These are phyloP conservation scores for Onygenales sp. DNA, from an alignment of 2,329 filamentous ascomycete genomes.

Conservation along the genomic window DNA sequence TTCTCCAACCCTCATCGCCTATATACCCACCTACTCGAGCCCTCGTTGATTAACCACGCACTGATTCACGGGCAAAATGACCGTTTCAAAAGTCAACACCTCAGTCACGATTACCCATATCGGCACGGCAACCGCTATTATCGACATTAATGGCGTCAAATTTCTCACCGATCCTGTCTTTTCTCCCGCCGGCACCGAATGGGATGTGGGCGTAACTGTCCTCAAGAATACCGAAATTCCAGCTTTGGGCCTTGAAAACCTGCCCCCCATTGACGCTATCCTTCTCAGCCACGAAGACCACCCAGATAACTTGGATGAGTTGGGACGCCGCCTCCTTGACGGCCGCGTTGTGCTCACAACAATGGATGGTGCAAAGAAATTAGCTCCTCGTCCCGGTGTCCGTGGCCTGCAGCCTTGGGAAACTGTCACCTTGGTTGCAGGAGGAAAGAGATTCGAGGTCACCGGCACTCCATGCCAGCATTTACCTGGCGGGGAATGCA, in stretches of 20 bases:
- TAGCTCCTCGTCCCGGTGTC: conserved; percentile 35
- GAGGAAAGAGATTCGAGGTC: conserved; percentile 27
- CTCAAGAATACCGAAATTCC: conserved; percentile 26
- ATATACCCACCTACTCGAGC: no score
- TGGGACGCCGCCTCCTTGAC: conserved; percentile 38
- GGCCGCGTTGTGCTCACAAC: conserved; percentile 40
- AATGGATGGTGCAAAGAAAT: conserved; percentile 35
- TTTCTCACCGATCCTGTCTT: conserved; percentile 42
- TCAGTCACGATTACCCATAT: conserved; percentile 35
- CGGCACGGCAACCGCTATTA: conserved; percentile 41
- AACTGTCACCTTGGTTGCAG: conserved; percentile 18
- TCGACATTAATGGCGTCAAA: conserved; percentile 34
- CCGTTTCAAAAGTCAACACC: not conserved
- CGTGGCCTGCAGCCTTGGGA: conserved; percentile 33
- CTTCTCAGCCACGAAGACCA: conserved; percentile 45
- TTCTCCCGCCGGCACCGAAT: conserved; percentile 29
- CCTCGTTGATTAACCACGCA: no score
- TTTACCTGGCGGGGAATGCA: conserved; percentile 36
- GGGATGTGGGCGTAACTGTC: conserved; percentile 16
- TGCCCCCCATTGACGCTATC: conserved; percentile 41
- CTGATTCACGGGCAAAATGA: not conserved
- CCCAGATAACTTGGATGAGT: conserved; percentile 40
- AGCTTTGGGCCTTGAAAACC: conserved; percentile 26
- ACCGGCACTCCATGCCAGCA: conserved; percentile 38
- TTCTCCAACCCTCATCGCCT: no score